Conservation (phyloP, 495 filamentous ascomycete genomes). For the Hapsidospora chrysogenum region DNA sequence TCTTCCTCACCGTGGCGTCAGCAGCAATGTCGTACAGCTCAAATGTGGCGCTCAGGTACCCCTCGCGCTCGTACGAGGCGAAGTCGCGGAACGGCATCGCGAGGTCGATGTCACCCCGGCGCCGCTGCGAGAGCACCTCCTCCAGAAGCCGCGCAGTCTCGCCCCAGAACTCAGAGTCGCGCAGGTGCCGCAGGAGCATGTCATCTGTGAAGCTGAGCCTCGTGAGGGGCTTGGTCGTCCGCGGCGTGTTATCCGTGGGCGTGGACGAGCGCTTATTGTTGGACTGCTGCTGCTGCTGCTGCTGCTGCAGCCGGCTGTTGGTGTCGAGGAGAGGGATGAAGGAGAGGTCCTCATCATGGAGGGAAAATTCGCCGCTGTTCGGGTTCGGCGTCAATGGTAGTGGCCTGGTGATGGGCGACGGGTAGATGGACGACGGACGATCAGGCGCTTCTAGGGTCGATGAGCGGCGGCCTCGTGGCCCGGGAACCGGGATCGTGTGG, state of each 20-base stretch:
- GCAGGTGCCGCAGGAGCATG: background rate
- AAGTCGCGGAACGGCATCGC: slow-evolving; percentile 1
- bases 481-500: too few species aligned
- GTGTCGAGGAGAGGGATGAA: slow-evolving; percentile 1
- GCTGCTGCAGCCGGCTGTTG: too few species aligned
- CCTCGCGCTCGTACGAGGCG: slow-evolving; percentile 11
- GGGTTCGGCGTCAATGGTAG: background rate
- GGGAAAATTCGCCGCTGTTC: background rate
- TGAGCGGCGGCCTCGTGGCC: too few species aligned
- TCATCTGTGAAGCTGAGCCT: background rate
- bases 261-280: background rate
- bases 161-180: background rate
- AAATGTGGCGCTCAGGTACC: slow-evolving; percentile 25
- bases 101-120: background rate
- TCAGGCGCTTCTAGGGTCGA: background rate
- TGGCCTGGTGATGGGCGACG: background rate
- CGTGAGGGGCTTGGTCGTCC: background rate
- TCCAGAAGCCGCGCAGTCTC: background rate
- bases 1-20: slow-evolving; percentile 15
- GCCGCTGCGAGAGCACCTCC: background rate
- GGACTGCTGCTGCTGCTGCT: background rate
- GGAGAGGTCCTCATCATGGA: background rate
- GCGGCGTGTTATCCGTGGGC: background rate
- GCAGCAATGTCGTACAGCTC: slow-evolving; percentile 32
- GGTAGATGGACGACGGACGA: slow-evolving; percentile 4